Evolutionary conservation across 441 rosid genomes (phyloP).

Genomic region (Euphorbia schlechtendalii): DNA sequence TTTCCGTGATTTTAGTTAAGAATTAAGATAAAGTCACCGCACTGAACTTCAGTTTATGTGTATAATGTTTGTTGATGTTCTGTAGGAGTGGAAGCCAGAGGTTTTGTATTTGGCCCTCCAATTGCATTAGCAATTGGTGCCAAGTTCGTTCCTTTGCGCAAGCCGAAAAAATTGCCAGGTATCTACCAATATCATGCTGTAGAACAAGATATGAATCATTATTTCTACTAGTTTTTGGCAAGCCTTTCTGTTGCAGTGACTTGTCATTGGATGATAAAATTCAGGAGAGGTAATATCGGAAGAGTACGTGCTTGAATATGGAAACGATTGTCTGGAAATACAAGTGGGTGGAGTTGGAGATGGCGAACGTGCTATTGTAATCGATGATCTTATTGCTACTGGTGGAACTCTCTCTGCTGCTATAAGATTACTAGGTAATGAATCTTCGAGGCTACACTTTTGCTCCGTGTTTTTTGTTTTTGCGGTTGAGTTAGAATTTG

Average conservation of each 20-base stretch:
- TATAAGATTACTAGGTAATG: conserved; percentile 60
- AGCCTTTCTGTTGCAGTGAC: background rate
- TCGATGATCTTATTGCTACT: conserved; percentile 90
- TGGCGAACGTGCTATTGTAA: conserved; percentile 68
- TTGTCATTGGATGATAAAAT: background rate
- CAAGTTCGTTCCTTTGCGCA: conserved; percentile 85
- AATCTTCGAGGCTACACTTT: background rate
- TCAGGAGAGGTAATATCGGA: conserved; percentile 78
- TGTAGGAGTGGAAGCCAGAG: conserved; percentile 89
- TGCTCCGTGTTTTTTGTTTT: background rate
- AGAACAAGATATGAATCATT: too few relatives aligned
- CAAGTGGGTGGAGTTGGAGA: conserved; percentile 65
- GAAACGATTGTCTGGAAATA: conserved; percentile 84
- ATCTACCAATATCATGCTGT: too few relatives aligned
- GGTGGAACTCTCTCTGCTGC: conserved; percentile 95
- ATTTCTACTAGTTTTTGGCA: too few relatives aligned
- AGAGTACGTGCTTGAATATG: conserved; percentile 77
- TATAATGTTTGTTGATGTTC: background rate
- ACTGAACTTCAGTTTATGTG: background rate
- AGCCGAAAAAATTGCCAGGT: conserved; percentile 92
- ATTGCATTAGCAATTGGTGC: conserved; percentile 96
- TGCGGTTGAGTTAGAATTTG: background rate
- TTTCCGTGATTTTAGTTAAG: background rate
- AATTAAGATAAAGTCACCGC: too few relatives aligned
- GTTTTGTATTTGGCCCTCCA: conserved; percentile 86